A percentile compares a stretch with the other conserved stretches of the same genome.
Evolutionary conservation across 176 grass and related monocot species (phyloP).

Genomic region (Puccinellia tenuiflora): DNA sequence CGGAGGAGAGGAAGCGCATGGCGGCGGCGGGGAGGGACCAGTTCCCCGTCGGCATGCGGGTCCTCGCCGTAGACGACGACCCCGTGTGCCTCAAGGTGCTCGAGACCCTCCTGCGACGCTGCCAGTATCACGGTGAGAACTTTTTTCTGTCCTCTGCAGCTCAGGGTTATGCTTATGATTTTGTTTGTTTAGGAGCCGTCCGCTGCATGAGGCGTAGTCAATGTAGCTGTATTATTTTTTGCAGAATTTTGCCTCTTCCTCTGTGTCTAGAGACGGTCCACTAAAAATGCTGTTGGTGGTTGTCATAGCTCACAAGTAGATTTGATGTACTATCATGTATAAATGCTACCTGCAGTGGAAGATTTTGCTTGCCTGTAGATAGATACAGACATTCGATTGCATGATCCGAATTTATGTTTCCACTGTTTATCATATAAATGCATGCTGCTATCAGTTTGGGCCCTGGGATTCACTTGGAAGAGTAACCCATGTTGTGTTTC

Average conservation of each 20-base stretch:
- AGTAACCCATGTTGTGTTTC: background rate
- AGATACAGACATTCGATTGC: background rate
- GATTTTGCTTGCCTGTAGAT: background rate
- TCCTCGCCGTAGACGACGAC: constrained; percentile 91
- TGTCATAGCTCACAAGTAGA: constrained; percentile 1
- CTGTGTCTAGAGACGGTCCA: background rate
- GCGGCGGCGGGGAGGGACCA: constrained; percentile 39
- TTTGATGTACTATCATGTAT: background rate
- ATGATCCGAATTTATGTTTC: background rate
- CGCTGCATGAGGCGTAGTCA: background rate
- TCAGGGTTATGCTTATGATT: background rate
- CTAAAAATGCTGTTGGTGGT: background rate
- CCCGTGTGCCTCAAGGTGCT: constrained; percentile 78
- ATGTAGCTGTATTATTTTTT: background rate
- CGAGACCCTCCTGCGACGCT: constrained; percentile 70
- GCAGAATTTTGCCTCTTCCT: constrained; percentile 9
- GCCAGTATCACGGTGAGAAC: constrained; percentile 70
- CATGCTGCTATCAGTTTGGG: background rate
- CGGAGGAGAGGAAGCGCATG: constrained; percentile 17
- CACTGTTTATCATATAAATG: background rate
- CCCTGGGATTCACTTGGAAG: background rate
- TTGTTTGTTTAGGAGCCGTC: background rate
- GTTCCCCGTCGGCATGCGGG: constrained; percentile 86
- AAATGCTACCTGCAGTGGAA: constrained; percentile 8
- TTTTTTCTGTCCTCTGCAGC: background rate